These are phyloP conservation scores for Zygosaccharomyces pseudobailii DNA, from an alignment of 1,139 yeast genomes.

Conservation along the genomic window DNA sequence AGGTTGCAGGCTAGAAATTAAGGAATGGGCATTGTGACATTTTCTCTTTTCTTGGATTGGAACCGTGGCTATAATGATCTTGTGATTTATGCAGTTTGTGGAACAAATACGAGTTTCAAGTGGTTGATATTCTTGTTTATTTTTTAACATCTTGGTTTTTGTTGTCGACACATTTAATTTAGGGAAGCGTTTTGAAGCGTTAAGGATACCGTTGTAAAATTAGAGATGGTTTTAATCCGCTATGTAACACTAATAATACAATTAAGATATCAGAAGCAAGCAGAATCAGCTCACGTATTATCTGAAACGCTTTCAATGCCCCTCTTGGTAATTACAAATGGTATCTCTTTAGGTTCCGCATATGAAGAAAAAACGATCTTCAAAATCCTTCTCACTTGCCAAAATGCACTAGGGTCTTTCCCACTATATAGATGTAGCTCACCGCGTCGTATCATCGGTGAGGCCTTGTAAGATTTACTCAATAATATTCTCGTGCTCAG, in stretches of 20 bases:
- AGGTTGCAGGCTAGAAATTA: slow-evolving; percentile 1
- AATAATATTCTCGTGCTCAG: slow-evolving; percentile 39
- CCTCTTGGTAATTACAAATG: slow-evolving; percentile 29
- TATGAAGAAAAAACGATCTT: slow-evolving; percentile 40
- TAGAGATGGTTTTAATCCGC: not conserved
- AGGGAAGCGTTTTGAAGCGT: not conserved
- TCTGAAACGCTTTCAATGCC: slow-evolving; percentile 28
- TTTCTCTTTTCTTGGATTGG: not conserved
- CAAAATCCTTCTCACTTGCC: slow-evolving; percentile 36
- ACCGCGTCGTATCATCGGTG: slow-evolving; percentile 30
- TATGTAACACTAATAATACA: not conserved
- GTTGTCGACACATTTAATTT: not conserved
- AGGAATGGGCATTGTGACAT: not conserved
- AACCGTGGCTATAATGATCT: not conserved
- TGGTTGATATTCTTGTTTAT: not conserved
- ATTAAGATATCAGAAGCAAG: not conserved
- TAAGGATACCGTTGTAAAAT: not conserved
- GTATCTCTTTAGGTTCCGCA: slow-evolving; percentile 21
- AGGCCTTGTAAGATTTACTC: slow-evolving; percentile 33
- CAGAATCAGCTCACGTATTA: not conserved
- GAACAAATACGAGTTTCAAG: not conserved
- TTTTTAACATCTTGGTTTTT: not conserved
- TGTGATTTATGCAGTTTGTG: not conserved
- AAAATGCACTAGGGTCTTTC: slow-evolving; percentile 26
- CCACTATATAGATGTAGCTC: slow-evolving; percentile 24